These are phyloP conservation scores for Pythium diclinum DNA, from an alignment of 352 stramenopile genomes.

Conservation along the genomic window DNA sequence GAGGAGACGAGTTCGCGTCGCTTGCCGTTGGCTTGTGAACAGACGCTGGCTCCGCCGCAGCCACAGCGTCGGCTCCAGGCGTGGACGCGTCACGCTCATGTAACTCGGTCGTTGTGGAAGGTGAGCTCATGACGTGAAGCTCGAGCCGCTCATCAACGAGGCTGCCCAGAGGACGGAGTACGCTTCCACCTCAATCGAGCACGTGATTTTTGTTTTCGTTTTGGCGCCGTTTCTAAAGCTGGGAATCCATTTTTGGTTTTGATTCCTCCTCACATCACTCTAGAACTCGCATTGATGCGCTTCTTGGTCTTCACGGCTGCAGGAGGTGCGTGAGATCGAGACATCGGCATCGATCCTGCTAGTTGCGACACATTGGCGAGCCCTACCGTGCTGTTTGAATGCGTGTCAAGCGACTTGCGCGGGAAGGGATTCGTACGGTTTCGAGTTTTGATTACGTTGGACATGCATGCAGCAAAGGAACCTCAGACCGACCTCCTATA, in stretches of 20 bases:
- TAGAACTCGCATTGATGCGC: not conserved
- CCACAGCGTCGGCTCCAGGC: not conserved
- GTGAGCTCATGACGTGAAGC: not conserved
- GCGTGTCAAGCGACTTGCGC: too few relatives aligned
- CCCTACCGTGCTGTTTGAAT: too few relatives aligned
- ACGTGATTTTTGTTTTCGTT: not conserved
- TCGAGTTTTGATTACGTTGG: too few relatives aligned
- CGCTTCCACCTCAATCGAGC: not conserved
- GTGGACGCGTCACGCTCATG: not conserved
- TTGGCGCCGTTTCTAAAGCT: not conserved
- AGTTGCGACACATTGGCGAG: too few relatives aligned
- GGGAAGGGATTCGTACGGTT: too few relatives aligned
- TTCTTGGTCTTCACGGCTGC: constrained; percentile 8
- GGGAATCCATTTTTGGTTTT: constrained; percentile 2
- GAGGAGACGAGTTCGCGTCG: not conserved
- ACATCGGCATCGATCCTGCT: too few relatives aligned
- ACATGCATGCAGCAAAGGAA: too few relatives aligned
- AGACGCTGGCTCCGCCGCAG: not conserved
- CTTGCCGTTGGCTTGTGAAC: not conserved
- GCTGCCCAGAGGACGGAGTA: too few relatives aligned
- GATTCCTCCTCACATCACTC: not conserved
- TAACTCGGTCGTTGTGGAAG: not conserved
- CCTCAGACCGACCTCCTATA: too few relatives aligned
- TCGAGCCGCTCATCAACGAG: not conserved
- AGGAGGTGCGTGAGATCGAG: too few relatives aligned